A percentile compares a stretch with the other conserved stretches of the same genome.
Evolutionary conservation across 768 basidiomycete species (phyloP).

Genomic region (Tephrocybe rancida): DNA sequence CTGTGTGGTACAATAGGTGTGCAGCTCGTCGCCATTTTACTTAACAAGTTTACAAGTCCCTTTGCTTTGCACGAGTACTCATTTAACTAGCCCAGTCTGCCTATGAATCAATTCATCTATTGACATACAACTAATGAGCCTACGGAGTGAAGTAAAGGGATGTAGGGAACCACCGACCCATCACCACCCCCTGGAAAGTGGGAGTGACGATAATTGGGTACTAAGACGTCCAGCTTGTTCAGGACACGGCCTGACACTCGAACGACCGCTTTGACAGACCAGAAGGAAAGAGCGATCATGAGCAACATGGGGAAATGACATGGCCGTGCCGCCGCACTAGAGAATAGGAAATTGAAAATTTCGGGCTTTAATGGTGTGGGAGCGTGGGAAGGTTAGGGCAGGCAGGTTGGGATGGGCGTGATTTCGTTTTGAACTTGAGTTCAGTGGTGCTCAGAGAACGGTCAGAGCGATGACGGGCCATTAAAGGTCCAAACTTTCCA

Average conservation of each 20-base stretch:
- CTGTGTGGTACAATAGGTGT: too few relatives aligned
- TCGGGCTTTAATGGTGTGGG: slow-evolving; percentile 5
- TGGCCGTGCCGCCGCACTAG: slow-evolving; percentile 86
- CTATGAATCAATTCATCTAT: not conserved
- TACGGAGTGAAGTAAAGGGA: slow-evolving; percentile 15
- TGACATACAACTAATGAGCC: not conserved
- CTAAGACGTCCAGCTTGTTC: slow-evolving; percentile 81
- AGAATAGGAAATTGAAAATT: slow-evolving; percentile 23
- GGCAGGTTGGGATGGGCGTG: slow-evolving; percentile 16
- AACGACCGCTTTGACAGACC: slow-evolving; percentile 66
- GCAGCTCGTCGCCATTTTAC: too few relatives aligned
- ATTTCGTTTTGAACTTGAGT: not conserved
- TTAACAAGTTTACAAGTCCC: too few relatives aligned
- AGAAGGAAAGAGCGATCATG: slow-evolving; percentile 59
- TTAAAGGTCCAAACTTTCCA: too few relatives aligned
- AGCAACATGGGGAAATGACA: slow-evolving; percentile 85
- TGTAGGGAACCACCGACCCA: slow-evolving; percentile 81
- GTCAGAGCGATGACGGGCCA: too few relatives aligned
- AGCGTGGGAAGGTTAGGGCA: slow-evolving; percentile 44
- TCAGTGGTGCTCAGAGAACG: too few relatives aligned
- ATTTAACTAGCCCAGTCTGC: too few relatives aligned
- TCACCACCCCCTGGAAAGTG: slow-evolving; percentile 45
- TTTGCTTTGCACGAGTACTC: too few relatives aligned
- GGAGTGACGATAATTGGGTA: slow-evolving; percentile 64
- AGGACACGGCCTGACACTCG: slow-evolving; percentile 88